Evolutionary conservation across 805 yeast species (phyloP).

Genomic region (Schizosaccharomyces osmophilus): DNA sequence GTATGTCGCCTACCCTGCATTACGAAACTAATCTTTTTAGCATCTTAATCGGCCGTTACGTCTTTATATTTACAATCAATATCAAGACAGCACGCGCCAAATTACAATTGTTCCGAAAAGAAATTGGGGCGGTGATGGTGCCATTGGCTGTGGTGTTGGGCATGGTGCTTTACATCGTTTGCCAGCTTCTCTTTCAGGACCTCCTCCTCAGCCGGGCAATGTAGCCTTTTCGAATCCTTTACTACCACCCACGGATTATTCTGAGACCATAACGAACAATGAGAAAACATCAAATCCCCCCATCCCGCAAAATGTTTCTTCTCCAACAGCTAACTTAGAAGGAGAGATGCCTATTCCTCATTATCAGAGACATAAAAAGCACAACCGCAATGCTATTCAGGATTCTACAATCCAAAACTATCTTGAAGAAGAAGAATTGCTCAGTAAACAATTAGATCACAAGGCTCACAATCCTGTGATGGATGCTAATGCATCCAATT

Average conservation of each 20-base stretch:
- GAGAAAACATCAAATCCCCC: background rate
- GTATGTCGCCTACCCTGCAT: background rate
- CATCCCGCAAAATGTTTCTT: background rate
- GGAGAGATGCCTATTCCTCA: background rate
- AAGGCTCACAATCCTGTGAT: background rate
- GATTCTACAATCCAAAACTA: background rate
- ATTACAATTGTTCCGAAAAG: background rate
- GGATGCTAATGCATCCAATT: background rate
- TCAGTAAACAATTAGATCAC: background rate
- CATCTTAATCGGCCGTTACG: conserved; percentile 1
- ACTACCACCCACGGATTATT: too few species aligned
- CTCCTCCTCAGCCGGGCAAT: conserved; percentile 2
- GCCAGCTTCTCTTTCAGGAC: conserved; percentile 2
- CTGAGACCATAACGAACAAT: background rate
- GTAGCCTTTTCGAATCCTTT: background rate
- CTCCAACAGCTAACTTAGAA: background rate
- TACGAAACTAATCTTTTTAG: background rate
- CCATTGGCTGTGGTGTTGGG: conserved; percentile 2
- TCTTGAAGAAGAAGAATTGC: background rate
- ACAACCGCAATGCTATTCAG: background rate
- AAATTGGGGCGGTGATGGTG: conserved; percentile 2
- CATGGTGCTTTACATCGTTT: conserved; percentile 1
- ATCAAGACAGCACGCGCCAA: conserved; percentile 1
- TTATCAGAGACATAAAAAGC: background rate
- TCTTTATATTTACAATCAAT: conserved; percentile 1